These are phyloP conservation scores for Fusarium humuli DNA, from an alignment of 2,329 filamentous ascomycete genomes.

Conservation along the genomic window DNA sequence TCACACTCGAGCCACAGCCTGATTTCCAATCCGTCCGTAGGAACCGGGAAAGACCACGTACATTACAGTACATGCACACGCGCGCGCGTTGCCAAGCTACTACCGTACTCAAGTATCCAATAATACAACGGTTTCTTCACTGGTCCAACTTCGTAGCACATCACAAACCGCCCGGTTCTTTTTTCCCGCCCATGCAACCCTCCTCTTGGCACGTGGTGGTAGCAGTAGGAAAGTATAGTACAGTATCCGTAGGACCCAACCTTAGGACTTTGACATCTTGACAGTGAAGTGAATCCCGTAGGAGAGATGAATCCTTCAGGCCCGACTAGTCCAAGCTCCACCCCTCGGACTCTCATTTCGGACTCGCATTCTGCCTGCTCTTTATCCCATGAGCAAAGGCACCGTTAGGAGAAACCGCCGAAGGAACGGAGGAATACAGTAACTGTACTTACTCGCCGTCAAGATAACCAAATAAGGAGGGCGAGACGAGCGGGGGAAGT, in stretches of 20 bases:
- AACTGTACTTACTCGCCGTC: neutral
- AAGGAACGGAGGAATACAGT: conserved; percentile 2
- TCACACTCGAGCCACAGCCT: conserved; percentile 7
- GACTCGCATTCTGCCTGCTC: neutral
- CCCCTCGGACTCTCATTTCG: neutral
- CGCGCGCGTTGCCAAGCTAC: neutral
- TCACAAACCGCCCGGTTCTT: conserved; percentile 1
- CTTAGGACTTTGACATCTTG: neutral
- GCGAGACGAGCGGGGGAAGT: neutral
- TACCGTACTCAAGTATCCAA: conserved; percentile 3
- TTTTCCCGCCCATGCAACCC: conserved; percentile 22
- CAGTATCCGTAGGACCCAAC: neutral
- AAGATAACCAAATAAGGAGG: neutral
- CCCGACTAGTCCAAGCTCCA: neutral
- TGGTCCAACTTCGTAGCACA: conserved; percentile 18
- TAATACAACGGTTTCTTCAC: conserved; percentile 3
- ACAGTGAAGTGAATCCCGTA: neutral
- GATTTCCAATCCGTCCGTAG: conserved; percentile 1
- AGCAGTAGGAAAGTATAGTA: conserved; percentile 1
- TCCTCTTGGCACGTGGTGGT: conserved; percentile 26
- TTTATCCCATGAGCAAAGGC: neutral
- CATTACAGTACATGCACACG: neutral
- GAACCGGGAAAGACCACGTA: conserved; percentile 12
- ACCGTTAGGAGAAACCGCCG: conserved; percentile 17
- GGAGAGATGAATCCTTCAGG: neutral